Evolutionary conservation across 2,329 filamentous ascomycete species (phyloP), one percentile per base, ranked within the genome.

Genomic region (Massarina eburnea): DNA sequence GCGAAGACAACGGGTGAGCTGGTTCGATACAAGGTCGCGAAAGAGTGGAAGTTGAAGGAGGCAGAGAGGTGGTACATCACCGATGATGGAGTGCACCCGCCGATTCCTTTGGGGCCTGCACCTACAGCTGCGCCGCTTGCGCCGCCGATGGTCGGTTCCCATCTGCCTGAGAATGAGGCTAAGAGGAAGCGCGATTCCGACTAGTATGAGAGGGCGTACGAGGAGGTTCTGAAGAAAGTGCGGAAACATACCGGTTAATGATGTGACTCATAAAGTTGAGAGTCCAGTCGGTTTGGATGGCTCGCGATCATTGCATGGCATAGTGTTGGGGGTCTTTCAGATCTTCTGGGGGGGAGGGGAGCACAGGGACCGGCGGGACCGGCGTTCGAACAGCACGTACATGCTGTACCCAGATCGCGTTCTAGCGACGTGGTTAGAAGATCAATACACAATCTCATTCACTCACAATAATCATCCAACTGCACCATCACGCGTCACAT

Each of bases 1-100:
- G 90, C 94, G 0, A 80, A 86, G 37, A 89, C 91, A 0, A 92
- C 95, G 0, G 94, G 92, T 0, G 91, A 97, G 49, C 70, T 99
- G 41, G 88, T 95, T 0, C 76, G 87, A 37, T 77, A 83, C 39
- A 88, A 84, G 67, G 78, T 95, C 5, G 79, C 76, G 41, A 78
- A 86, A 43, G 79, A 83, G 51, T 96, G 90, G 89, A 81, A 78
- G 51, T 70, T 72, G 24, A 75, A 94, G 76, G 79, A 82, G 67
- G 70, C 72, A 32, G 72, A 79, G 18, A 90, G 90, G 0, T 96
- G 89, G 87, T 75, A 55, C 27, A 56, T 67, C 29, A 54, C 47
- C 22, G 56, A 67, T 19, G 61, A 58, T 20, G 57, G 59, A 3
- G 58, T 69, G 8, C 59, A 51, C 37, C 64, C 68, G 15, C 66